These are phyloP conservation scores for Zygnema circumcarinatum DNA, from an alignment of 139 green algal genomes.

Conservation along the genomic window DNA sequence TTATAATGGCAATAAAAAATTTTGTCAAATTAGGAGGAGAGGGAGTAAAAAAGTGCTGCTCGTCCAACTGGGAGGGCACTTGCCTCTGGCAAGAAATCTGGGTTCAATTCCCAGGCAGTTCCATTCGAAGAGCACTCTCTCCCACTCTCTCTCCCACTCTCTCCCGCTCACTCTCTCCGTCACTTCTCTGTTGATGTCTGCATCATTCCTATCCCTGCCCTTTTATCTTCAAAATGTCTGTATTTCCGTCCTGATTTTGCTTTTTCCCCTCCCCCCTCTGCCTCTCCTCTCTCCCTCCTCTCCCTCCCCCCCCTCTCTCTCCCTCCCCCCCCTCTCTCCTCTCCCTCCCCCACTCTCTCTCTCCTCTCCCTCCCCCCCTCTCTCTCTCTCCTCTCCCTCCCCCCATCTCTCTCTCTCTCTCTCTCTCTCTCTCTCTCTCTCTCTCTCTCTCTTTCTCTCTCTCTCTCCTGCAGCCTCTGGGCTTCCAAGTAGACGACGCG, in stretches of 20 bases:
- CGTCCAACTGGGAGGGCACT: not conserved
- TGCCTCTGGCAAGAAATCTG: no score
- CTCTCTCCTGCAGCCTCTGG: conserved; percentile 63
- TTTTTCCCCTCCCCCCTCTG: not conserved
- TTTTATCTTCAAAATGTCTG: not conserved
- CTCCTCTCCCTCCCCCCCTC: not conserved
- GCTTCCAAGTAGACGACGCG: conserved; percentile 61
- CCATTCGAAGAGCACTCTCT: no score
- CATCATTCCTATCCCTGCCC: not conserved
- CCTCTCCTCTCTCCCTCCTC: not conserved
- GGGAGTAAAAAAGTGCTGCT: not conserved
- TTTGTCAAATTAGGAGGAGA: not conserved
- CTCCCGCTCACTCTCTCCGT: no score
- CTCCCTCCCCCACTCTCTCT: not conserved
- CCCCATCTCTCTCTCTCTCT: not conserved
- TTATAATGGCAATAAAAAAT: no score
- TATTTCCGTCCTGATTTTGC: not conserved
- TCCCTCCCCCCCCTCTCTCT: not conserved
- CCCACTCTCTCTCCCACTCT: no score
- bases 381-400: not conserved
- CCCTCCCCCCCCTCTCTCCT: not conserved
- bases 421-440: not conserved
- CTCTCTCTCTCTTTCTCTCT: not conserved
- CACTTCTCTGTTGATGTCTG: not conserved
- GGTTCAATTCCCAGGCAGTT: no score